These are phyloP conservation scores for Microdochium paspali DNA, from an alignment of 2,329 filamentous ascomycete species.

Conservation along the genomic window DNA sequence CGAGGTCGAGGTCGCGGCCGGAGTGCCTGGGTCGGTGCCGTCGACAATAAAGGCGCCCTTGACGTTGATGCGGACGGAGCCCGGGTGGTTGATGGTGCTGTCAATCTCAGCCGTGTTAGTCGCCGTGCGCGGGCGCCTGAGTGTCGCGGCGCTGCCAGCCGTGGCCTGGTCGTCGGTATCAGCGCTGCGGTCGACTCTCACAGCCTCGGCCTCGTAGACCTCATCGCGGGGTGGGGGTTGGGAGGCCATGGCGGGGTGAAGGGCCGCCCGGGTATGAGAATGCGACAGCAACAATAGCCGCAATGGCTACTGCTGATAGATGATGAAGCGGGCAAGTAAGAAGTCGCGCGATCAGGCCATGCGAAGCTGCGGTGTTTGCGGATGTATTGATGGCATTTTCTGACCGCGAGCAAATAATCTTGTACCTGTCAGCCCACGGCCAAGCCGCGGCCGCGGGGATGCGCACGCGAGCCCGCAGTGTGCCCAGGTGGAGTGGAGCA, in stretches of 20 bases:
- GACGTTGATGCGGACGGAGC: constrained; percentile 88
- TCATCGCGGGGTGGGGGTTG: constrained; percentile 1
- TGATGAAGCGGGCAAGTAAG: background rate
- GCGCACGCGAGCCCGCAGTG: background rate
- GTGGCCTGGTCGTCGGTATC: constrained; percentile 6
- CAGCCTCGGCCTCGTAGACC: constrained; percentile 15
- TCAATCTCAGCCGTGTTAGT: constrained; percentile 49
- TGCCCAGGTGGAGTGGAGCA: background rate
- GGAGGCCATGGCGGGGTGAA: constrained; percentile 9
- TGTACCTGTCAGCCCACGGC: too few relatives aligned
- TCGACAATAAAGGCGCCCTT: constrained; percentile 95
- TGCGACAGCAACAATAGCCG: background rate
- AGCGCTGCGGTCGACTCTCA: constrained; percentile 23
- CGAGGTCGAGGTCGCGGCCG: constrained; percentile 22
- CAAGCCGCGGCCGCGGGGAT: background rate
- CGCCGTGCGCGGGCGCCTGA: constrained; percentile 25
- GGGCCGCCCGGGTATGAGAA: background rate
- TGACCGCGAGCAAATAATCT: too few relatives aligned
- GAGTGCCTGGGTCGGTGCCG: constrained; percentile 51
- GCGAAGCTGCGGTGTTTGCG: too few relatives aligned
- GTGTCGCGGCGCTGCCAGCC: constrained; percentile 6
- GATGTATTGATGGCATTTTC: too few relatives aligned
- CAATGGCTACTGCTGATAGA: background rate
- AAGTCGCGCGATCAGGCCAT: background rate
- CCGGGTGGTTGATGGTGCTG: constrained; percentile 51